phyloP scores from a whole-genome alignment of 139 green algal genomes.

The Chlamydomonas urium region DNA sequence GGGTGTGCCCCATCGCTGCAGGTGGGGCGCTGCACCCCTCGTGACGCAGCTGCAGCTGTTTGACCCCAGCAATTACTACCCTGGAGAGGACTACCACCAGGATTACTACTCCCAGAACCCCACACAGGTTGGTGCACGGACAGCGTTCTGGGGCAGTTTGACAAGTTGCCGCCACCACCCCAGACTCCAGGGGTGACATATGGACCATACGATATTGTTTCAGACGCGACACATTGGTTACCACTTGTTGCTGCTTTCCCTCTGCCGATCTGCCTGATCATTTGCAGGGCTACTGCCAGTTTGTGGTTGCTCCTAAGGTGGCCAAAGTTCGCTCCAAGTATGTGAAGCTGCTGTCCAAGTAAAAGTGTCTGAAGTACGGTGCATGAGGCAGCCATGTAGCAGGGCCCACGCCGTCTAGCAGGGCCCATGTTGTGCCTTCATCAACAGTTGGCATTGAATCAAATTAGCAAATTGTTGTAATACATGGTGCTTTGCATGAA shows the following conservation, averaged over 20 bases:
- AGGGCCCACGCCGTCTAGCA: too few species aligned
- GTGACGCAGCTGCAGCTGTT: constrained; percentile 32
- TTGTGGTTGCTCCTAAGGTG: constrained; percentile 7
- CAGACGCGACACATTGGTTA: neutral
- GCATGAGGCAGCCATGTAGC: neutral
- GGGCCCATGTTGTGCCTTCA: too few species aligned
- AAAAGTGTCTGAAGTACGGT: neutral
- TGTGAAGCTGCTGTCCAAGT: neutral
- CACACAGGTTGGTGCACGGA: constrained; percentile 19
- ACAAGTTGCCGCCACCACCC: too few species aligned
- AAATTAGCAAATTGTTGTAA: too few species aligned
- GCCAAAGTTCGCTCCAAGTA: constrained; percentile 12
- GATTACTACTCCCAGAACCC: constrained; percentile 52
- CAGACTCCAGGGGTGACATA: neutral
- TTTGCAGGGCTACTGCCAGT: constrained; percentile 5
- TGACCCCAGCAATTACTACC: constrained; percentile 23
- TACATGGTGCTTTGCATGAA: too few species aligned
- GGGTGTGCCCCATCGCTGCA: too few species aligned
- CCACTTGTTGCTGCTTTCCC: neutral
- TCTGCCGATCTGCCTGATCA: neutral
- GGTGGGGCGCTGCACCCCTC: neutral
- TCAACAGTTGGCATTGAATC: too few species aligned
- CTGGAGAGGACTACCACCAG: constrained; percentile 56
- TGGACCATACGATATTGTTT: neutral
- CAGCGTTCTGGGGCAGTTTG: too few species aligned